Conservation (phyloP, 2,329 filamentous ascomycete species). For the Fusarium sp. region DNA sequence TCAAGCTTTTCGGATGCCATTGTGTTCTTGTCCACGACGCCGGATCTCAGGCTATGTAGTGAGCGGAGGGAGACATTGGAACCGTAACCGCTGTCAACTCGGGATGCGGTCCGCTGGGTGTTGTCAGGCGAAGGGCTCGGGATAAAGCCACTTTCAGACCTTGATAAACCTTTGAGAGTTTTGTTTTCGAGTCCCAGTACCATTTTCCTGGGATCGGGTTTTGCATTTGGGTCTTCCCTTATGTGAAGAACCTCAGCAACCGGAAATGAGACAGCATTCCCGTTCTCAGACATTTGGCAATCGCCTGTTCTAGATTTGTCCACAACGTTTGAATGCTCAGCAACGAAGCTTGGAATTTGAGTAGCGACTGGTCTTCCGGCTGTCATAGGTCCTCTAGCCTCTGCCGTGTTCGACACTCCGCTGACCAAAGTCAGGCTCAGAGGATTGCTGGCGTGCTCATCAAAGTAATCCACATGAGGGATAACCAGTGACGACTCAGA, state of each 20-base stretch:
- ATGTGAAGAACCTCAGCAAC: slow-evolving; percentile 55
- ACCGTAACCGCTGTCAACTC: slow-evolving; percentile 72
- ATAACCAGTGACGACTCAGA: slow-evolving; percentile 14
- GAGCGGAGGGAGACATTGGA: slow-evolving; percentile 71
- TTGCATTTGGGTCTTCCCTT: slow-evolving; percentile 60
- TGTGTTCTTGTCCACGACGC: slow-evolving; percentile 37
- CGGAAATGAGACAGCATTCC: slow-evolving; percentile 53
- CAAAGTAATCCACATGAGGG: slow-evolving; percentile 26
- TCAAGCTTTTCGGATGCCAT: slow-evolving; percentile 39
- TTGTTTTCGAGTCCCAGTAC: slow-evolving; percentile 42
- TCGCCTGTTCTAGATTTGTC: slow-evolving; percentile 36
- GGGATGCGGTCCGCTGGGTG: slow-evolving; percentile 62
- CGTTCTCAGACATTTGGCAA: slow-evolving; percentile 38
- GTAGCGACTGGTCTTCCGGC: slow-evolving; percentile 10
- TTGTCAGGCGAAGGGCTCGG: slow-evolving; percentile 60
- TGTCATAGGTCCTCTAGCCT: slow-evolving; percentile 2
- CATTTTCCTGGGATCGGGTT: slow-evolving; percentile 48
- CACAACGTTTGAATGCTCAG: slow-evolving; percentile 16
- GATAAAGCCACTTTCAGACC: slow-evolving; percentile 64
- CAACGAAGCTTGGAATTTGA: slow-evolving; percentile 13
- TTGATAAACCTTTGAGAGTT: slow-evolving; percentile 43
- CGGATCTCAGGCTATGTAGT: slow-evolving; percentile 53
- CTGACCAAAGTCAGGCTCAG: slow-evolving; percentile 14
- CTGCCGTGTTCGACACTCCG: slow-evolving; percentile 6
- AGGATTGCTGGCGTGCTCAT: slow-evolving; percentile 16